Evolutionary conservation across 2,329 filamentous ascomycete species (phyloP).

Genomic region (Aschersonia sp.): DNA sequence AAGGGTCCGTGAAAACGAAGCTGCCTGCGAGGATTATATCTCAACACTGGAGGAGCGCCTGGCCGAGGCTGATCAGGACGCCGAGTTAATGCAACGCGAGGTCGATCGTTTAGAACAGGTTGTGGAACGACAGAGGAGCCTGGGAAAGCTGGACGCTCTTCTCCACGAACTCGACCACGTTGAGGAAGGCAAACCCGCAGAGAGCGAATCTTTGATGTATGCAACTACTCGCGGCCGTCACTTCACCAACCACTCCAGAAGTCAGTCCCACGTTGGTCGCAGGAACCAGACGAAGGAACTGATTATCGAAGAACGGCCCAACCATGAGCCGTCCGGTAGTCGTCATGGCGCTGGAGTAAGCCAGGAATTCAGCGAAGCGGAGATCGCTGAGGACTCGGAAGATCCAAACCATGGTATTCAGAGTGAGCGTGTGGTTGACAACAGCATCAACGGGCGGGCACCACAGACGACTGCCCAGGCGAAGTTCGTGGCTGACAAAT

Average conservation of each 20-base stretch:
- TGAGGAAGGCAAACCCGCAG: conserved; percentile 36
- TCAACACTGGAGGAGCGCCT: conserved; percentile 90
- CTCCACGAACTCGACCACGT: conserved; percentile 79
- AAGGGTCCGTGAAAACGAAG: conserved; percentile 78
- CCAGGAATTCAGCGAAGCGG: conserved; percentile 13
- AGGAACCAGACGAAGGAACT: conserved; percentile 37
- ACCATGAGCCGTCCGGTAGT: conserved; percentile 21
- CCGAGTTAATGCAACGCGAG: conserved; percentile 92
- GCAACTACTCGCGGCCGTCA: conserved; percentile 19
- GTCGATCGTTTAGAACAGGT: conserved; percentile 90
- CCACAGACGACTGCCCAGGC: conserved; percentile 63
- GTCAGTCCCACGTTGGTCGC: conserved; percentile 37
- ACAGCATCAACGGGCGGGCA: conserved; percentile 21
- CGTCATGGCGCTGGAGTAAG: conserved; percentile 32
- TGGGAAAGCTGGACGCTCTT: conserved; percentile 87
- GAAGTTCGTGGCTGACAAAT: conserved; percentile 79
- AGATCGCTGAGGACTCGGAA: background rate
- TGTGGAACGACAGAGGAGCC: conserved; percentile 83
- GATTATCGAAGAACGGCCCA: conserved; percentile 32
- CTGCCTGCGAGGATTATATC: conserved; percentile 88
- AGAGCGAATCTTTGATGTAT: conserved; percentile 6
- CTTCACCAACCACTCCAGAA: conserved; percentile 36
- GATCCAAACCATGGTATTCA: background rate
- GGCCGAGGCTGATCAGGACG: conserved; percentile 89
- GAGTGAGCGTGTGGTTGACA: background rate